A percentile compares a stretch with the other conserved stretches of the same genome.
Evolutionary conservation across 208 protist species (phyloP).

Genomic region (Trypanosoma congolense): DNA sequence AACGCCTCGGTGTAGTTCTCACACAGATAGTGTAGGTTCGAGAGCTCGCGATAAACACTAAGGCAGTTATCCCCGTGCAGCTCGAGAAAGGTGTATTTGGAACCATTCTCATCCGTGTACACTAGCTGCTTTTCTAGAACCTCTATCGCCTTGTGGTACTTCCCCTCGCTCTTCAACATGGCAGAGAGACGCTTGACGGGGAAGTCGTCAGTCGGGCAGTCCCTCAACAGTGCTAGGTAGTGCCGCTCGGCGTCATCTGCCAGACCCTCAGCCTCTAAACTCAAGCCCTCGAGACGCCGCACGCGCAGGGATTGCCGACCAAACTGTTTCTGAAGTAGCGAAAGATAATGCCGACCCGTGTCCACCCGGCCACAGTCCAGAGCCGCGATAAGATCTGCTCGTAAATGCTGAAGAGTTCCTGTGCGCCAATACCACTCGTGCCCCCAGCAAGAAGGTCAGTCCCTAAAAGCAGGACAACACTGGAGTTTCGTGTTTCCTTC

Average conservation of each 20-base stretch:
- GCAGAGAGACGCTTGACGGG: slow-evolving; percentile 60
- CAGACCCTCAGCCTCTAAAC: slow-evolving; percentile 67
- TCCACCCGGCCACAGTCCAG: slow-evolving; percentile 67
- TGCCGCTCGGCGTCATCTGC: slow-evolving; percentile 44
- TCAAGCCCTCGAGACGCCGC: slow-evolving; percentile 65
- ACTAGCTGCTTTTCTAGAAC: slow-evolving; percentile 58
- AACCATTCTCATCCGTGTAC: slow-evolving; percentile 68
- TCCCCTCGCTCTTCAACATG: slow-evolving; percentile 69
- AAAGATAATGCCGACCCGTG: slow-evolving; percentile 52
- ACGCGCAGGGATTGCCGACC: slow-evolving; percentile 66
- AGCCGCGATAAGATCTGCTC: slow-evolving; percentile 79
- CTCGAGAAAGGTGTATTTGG: slow-evolving; percentile 59
- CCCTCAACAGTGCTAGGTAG: slow-evolving; percentile 55
- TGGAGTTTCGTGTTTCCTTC: slow-evolving; percentile 44
- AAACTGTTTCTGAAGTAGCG: slow-evolving; percentile 70
- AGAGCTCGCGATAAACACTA: slow-evolving; percentile 52
- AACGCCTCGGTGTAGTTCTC: slow-evolving; percentile 49
- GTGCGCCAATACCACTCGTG: slow-evolving; percentile 32
- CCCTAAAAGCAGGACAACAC: slow-evolving; percentile 63
- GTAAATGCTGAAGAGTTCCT: slow-evolving; percentile 64
- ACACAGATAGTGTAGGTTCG: slow-evolving; percentile 58
- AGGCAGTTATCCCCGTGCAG: slow-evolving; percentile 51
- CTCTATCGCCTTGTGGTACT: slow-evolving; percentile 63
- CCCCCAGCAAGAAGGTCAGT: slow-evolving; percentile 73
- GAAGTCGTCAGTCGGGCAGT: slow-evolving; percentile 58